phyloP scores from a whole-genome alignment of 495 filamentous ascomycete genomes.

The Staphylotrichum tortipilum region DNA sequence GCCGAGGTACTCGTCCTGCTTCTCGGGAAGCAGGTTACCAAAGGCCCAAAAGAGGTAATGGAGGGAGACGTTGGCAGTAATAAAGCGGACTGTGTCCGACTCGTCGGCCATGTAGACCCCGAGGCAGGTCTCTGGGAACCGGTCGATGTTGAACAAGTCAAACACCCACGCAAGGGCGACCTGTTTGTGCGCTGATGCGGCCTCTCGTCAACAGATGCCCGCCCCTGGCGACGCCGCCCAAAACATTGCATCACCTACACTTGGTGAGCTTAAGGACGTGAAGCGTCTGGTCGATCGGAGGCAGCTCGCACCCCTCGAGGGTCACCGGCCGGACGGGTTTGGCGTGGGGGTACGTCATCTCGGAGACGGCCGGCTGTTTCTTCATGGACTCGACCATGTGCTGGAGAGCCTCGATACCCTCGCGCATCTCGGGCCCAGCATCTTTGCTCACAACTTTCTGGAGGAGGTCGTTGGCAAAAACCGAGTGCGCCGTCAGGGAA shows the following conservation, averaged over 20 bases:
- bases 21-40: constrained; percentile 17
- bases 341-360: constrained; percentile 18
- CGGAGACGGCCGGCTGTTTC: constrained; percentile 14
- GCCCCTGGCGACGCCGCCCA: neutral
- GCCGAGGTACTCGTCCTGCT: constrained; percentile 18
- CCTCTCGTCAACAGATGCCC: no score
- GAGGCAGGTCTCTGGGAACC: constrained; percentile 47
- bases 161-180: constrained; percentile 25
- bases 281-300: constrained; percentile 13
- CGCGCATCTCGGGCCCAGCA: constrained; percentile 41
- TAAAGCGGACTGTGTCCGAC: constrained; percentile 41
- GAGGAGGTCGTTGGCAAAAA: constrained; percentile 52
- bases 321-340: neutral
- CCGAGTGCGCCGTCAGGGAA: constrained; percentile 50
- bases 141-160: constrained; percentile 35
- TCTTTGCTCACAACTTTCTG: constrained; percentile 43
- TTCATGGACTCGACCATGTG: constrained; percentile 42
- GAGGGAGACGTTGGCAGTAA: constrained; percentile 47
- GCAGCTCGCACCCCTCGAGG: constrained; percentile 13
- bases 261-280: constrained; percentile 14
- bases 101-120: constrained; percentile 50
- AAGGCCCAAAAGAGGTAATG: constrained; percentile 46
- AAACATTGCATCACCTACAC: neutral
- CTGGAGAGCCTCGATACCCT: constrained; percentile 47
- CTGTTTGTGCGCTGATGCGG: neutral